These are phyloP conservation scores for Alternaria tenuissima DNA, from an alignment of 2,329 filamentous ascomycete species.

Conservation along the genomic window DNA sequence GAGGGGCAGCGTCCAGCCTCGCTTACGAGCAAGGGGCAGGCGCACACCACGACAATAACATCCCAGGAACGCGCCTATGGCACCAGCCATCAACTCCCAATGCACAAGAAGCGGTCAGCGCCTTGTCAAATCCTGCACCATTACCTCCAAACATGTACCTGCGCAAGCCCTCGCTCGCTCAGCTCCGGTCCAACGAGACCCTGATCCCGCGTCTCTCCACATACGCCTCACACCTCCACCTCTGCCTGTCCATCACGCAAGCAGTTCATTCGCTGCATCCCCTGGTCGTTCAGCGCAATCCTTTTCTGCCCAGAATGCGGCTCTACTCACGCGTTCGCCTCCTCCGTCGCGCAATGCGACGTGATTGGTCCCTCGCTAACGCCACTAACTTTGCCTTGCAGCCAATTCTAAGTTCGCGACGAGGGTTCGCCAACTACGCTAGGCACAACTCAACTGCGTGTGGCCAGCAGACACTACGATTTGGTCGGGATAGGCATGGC, in stretches of 20 bases:
- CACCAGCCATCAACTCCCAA: too few species aligned
- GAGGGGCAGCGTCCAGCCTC: not conserved
- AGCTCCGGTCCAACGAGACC: slow-evolving; percentile 1
- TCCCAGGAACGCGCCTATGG: not conserved
- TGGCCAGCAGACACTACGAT: not conserved
- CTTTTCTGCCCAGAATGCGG: not conserved
- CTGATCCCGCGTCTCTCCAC: not conserved
- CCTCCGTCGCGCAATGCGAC: not conserved
- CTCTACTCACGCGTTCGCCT: not conserved
- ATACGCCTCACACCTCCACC: not conserved
- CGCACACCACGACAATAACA: not conserved
- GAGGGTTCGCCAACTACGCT: not conserved
- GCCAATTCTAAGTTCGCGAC: slow-evolving; percentile 8
- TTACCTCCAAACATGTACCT: not conserved
- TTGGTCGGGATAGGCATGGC: not conserved
- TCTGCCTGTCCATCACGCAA: not conserved
- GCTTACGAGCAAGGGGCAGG: not conserved
- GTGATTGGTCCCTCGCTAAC: slow-evolving; percentile 4
- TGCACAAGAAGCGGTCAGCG: not conserved
- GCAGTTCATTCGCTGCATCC: not conserved
- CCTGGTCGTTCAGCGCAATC: not conserved
- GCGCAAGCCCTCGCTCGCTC: not conserved
- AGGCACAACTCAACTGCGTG: not conserved
- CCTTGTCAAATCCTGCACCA: not conserved
- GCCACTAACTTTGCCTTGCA: slow-evolving; percentile 16